phyloP scores from a whole-genome alignment of 352 stramenopile species.

The Phytopythium mirpurense region DNA sequence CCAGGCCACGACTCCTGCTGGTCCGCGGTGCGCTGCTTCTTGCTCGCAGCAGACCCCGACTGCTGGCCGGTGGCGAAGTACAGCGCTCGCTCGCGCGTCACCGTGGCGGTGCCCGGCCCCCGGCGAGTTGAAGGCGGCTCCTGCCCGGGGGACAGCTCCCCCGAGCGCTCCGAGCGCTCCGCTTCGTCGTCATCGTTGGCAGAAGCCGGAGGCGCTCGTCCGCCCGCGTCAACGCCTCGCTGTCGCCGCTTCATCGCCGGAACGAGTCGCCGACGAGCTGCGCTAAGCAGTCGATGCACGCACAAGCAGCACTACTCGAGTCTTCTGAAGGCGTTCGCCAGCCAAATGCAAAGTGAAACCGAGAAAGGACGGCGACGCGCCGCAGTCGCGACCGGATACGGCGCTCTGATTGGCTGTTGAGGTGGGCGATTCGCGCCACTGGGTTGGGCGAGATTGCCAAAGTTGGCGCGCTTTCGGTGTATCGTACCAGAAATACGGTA shows the following conservation, averaged over 20 bases:
- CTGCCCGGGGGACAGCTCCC: background rate
- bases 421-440: background rate
- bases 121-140: conserved; percentile 1
- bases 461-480: conserved; percentile 7
- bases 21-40: background rate
- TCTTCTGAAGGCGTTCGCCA: background rate
- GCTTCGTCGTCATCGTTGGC: background rate
- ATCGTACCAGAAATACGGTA: conserved; percentile 3
- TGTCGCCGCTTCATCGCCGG: background rate
- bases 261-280: too few relatives aligned
- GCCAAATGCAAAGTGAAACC: background rate
- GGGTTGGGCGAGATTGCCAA: background rate
- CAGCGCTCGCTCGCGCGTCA: conserved; percentile 35
- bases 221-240: background rate
- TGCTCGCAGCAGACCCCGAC: background rate
- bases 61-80: conserved; percentile 38
- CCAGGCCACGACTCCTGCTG: conserved; percentile 53
- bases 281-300: too few relatives aligned
- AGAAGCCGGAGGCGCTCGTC: background rate
- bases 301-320: background rate
- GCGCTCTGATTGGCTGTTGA: conserved; percentile 10
- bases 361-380: background rate
- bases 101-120: conserved; percentile 18
- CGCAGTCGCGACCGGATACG: background rate
- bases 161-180: background rate